Base-by-base conservation (phyloP, 176 grass and related monocot genomes). In the Eragrostis nindensis region DNA sequence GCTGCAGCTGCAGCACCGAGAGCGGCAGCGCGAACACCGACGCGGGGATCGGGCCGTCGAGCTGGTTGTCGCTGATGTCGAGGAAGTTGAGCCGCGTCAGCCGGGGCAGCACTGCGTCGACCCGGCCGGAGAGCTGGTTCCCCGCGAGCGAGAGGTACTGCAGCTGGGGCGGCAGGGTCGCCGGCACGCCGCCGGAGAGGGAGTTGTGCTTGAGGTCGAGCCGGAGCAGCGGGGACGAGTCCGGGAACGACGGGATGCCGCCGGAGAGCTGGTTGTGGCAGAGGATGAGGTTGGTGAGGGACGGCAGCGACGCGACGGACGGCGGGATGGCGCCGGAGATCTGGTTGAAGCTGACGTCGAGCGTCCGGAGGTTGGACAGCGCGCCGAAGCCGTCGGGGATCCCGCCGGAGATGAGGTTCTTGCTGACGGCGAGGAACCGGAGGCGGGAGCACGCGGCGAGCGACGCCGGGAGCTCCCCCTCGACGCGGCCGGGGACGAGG, bases 281-380 rank as follows among this genome's bases (percentile, higher is more conserved):
- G 72, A 97, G 91, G 81, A 97, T 84, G 54, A 97, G 85, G 54
- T 97, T 97, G 61, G 91, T 73, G 50, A 97, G 76, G 0, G 90
- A 75, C 17, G 91, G 91, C 19, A 97, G 76, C 15, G 84, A 54
- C 1, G 84, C 78, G 29, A 97, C 1, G 13, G 94, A 91, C 29
- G 90, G 76, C 11, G 94, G 90, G 36, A 94, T 79, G 27, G 74
- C 16, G 68, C 92, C 95, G 14, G 80, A 88, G 71, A 98, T 92
- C 77, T 87, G 92, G 71, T 98, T 98, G 77, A 92, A 98, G 89
- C 95, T 98, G 54, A 98, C 80, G 86, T 98, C 95, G 73, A 98
- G 90, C 40, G 90, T 98, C 14, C 92, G 90, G 70, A 98, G 90
- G 66, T 84, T 89, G 73, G 85, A 76, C 39, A 98, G 80, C 57